Evolutionary conservation across 768 basidiomycete genomes (phyloP).

Genomic region (Terana coerulea): DNA sequence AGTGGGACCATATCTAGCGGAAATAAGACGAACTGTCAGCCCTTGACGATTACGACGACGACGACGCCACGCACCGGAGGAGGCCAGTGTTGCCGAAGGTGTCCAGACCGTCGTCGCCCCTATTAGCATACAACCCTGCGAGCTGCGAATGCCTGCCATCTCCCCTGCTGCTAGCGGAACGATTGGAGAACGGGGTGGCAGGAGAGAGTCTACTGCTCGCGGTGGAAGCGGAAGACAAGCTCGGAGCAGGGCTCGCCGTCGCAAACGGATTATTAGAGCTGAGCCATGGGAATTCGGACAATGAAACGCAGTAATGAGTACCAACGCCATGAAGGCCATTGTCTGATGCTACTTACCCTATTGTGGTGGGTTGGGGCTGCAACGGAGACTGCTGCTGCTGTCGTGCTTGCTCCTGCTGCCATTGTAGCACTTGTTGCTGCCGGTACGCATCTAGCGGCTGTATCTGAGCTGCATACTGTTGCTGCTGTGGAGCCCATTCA

Average conservation of each 20-base stretch:
- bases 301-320: conserved; percentile 14
- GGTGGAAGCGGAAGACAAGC: conserved; percentile 27
- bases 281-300: conserved; percentile 39
- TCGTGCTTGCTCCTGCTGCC: conserved; percentile 39
- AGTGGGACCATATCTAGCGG: conserved; percentile 16
- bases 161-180: conserved; percentile 29
- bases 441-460: conserved; percentile 44
- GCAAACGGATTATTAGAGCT: conserved; percentile 25
- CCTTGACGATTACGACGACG: background rate
- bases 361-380: conserved; percentile 54
- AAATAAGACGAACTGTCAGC: background rate
- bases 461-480: conserved; percentile 30
- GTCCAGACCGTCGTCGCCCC: conserved; percentile 84
- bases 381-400: conserved; percentile 36
- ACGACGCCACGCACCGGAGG: conserved; percentile 44
- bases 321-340: conserved; percentile 2
- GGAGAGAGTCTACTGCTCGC: conserved; percentile 2
- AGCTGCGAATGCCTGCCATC: conserved; percentile 68
- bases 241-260: conserved; percentile 27
- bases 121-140: conserved; percentile 73
- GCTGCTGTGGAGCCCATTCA: conserved; percentile 65
- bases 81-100: conserved; percentile 86
- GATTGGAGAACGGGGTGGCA: conserved; percentile 32
- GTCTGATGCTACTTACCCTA: conserved; percentile 77
- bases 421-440: conserved; percentile 48